Evolutionary conservation across 2,329 filamentous ascomycete species (phyloP).

Genomic region (Aspergillus viridinutans): DNA sequence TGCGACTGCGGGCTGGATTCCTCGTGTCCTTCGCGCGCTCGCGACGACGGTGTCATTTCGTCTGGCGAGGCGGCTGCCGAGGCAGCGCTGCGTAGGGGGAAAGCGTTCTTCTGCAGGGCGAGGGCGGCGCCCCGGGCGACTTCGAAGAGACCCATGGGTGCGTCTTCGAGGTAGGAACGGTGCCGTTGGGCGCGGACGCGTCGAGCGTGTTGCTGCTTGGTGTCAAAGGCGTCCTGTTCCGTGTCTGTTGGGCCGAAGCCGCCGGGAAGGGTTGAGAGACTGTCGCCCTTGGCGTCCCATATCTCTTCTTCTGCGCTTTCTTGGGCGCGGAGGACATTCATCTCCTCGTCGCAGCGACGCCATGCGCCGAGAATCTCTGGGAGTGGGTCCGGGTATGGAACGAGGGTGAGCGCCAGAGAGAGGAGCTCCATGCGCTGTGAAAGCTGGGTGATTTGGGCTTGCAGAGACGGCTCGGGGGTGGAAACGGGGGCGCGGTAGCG

Average conservation of each 20-base stretch:
- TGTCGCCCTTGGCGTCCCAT: slow-evolving; percentile 55
- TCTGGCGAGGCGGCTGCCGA: slow-evolving; percentile 4
- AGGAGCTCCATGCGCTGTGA: slow-evolving; percentile 63
- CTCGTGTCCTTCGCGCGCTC: slow-evolving; percentile 22
- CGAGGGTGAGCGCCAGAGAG: slow-evolving; percentile 57
- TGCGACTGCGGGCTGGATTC: neutral
- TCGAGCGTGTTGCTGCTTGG: slow-evolving; percentile 35
- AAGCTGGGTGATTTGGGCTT: slow-evolving; percentile 50
- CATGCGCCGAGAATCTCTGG: slow-evolving; percentile 60
- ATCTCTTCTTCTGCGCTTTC: slow-evolving; percentile 55
- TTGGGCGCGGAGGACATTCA: slow-evolving; percentile 49
- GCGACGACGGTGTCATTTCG: slow-evolving; percentile 9
- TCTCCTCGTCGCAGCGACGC: slow-evolving; percentile 61
- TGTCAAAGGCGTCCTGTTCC: slow-evolving; percentile 45
- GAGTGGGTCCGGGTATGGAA: slow-evolving; percentile 51
- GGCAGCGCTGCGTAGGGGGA: slow-evolving; percentile 34
- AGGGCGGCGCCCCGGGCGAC: slow-evolving; percentile 48
- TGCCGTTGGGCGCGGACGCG: slow-evolving; percentile 27
- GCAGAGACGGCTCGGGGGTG: slow-evolving; percentile 29
- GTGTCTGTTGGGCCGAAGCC: slow-evolving; percentile 42
- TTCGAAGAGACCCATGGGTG: slow-evolving; percentile 50
- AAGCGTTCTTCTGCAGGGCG: slow-evolving; percentile 46
- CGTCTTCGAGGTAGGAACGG: slow-evolving; percentile 37
- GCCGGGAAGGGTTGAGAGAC: slow-evolving; percentile 33
- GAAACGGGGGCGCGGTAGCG: slow-evolving; percentile 44